These are phyloP conservation scores for Talaromyces thailandensis DNA, from an alignment of 495 filamentous ascomycete genomes.

Conservation along the genomic window DNA sequence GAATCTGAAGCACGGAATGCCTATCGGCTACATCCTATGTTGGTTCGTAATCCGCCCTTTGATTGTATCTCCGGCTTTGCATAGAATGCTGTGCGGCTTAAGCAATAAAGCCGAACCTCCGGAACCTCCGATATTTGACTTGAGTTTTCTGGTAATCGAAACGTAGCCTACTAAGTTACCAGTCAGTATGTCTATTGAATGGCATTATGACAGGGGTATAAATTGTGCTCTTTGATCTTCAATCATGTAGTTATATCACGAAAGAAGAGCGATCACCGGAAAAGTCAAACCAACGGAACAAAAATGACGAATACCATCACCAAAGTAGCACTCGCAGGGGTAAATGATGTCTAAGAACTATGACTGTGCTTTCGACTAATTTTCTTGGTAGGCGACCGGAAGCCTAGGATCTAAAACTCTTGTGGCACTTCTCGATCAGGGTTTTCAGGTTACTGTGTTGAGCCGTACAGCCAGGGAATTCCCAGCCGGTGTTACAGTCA, in stretches of 20 bases:
- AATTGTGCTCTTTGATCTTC: background rate
- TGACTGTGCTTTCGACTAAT: constrained; percentile 5
- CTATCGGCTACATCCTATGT: background rate
- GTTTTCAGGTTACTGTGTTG: constrained; percentile 15
- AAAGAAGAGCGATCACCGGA: background rate
- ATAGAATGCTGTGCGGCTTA: background rate
- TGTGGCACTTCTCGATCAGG: constrained; percentile 10
- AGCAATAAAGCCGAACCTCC: background rate
- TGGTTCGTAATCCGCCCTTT: background rate
- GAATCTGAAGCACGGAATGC: background rate
- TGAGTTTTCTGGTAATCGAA: background rate
- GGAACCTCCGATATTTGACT: background rate
- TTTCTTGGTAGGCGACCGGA: constrained; percentile 11
- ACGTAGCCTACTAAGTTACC: background rate
- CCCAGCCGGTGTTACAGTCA: constrained; percentile 8
- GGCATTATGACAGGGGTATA: background rate
- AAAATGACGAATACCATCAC: constrained; percentile 9
- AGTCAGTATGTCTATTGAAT: background rate
- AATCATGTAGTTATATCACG: background rate
- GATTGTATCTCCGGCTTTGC: background rate
- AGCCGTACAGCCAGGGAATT: constrained; percentile 14
- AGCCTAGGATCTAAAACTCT: constrained; percentile 12
- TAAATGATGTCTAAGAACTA: background rate
- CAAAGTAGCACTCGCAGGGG: constrained; percentile 12
- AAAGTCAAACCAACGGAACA: background rate